Evolutionary conservation across 75 land plant genomes (phyloP).

Genomic region (Pinus tabuliformis): DNA sequence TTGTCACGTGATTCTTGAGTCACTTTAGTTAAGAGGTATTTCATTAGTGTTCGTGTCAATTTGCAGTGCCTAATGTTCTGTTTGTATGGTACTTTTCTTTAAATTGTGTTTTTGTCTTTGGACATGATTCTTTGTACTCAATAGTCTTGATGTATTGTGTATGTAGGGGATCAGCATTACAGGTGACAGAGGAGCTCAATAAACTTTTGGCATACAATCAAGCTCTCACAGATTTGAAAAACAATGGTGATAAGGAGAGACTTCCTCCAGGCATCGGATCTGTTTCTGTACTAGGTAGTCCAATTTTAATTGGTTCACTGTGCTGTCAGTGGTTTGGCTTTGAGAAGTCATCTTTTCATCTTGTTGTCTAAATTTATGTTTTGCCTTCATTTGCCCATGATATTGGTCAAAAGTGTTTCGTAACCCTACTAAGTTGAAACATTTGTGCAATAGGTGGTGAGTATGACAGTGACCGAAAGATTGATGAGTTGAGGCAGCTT

Average conservation of each 20-base stretch:
- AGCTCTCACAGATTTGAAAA: conserved; percentile 45
- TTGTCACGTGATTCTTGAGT: too few species aligned
- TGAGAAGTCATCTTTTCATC: neutral
- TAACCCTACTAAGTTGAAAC: neutral
- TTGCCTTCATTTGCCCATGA: neutral
- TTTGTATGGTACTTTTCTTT: neutral
- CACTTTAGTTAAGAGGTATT: too few species aligned
- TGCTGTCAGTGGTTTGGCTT: neutral
- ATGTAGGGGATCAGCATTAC: conserved; percentile 18
- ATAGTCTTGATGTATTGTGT: neutral
- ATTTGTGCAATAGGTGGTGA: conserved; percentile 65
- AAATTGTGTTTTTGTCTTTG: neutral
- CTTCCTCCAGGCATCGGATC: conserved; percentile 80
- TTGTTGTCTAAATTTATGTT: neutral
- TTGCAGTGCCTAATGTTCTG: neutral
- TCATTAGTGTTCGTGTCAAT: too few species aligned
- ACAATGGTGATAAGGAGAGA: conserved; percentile 40
- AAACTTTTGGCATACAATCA: conserved; percentile 68
- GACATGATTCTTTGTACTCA: neutral
- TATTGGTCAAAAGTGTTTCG: neutral
- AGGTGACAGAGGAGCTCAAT: conserved; percentile 66
- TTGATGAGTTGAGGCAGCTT: conserved; percentile 81
- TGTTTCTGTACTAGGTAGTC: conserved; percentile 69
- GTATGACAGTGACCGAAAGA: conserved; percentile 79
- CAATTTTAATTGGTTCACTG: neutral